Conservation (phyloP, 2,329 filamentous ascomycete species). For the Fulvia fulva region DNA sequence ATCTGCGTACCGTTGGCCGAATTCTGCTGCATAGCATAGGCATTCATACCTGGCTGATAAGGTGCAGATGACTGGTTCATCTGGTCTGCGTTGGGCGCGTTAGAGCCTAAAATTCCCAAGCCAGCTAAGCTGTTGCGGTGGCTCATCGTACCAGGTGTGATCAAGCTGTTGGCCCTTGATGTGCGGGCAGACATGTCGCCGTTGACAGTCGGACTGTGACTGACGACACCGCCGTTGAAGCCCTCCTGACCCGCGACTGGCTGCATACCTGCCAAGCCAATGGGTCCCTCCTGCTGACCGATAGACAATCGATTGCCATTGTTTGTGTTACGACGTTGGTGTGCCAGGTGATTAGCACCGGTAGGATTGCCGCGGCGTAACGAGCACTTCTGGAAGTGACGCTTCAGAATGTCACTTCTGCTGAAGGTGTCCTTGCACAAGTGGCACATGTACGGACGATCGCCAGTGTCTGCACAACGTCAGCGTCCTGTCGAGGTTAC, state of each 20-base stretch:
- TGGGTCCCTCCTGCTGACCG: conserved; percentile 33
- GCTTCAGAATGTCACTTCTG: conserved; percentile 95
- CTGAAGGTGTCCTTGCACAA: conserved; percentile 98
- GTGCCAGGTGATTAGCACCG: conserved; percentile 87
- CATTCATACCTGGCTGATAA: conserved; percentile 30
- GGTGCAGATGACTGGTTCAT: conserved; percentile 26
- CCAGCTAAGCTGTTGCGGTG: conserved; percentile 33
- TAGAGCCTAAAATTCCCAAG: conserved; percentile 31
- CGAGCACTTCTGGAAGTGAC: conserved; percentile 98
- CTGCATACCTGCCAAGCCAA: conserved; percentile 34
- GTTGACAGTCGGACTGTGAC: conserved; percentile 34
- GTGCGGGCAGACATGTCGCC: conserved; percentile 45
- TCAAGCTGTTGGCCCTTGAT: conserved; percentile 48
- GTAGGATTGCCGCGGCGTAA: conserved; percentile 94
- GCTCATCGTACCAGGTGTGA: conserved; percentile 37
- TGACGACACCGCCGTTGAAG: conserved; percentile 30
- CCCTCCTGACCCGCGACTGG: conserved; percentile 30
- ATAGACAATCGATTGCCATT: conserved; percentile 37
- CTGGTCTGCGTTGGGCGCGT: conserved; percentile 26
- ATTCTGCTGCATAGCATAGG: conserved; percentile 34
- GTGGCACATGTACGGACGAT: conserved; percentile 97
- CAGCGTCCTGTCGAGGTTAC: conserved; percentile 25
- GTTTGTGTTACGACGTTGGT: conserved; percentile 52
- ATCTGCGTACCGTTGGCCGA: conserved; percentile 28
- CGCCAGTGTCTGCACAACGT: conserved; percentile 74